These are phyloP conservation scores for Trichoderma pleuroti DNA, from an alignment of 2,329 filamentous ascomycete genomes.

Conservation along the genomic window DNA sequence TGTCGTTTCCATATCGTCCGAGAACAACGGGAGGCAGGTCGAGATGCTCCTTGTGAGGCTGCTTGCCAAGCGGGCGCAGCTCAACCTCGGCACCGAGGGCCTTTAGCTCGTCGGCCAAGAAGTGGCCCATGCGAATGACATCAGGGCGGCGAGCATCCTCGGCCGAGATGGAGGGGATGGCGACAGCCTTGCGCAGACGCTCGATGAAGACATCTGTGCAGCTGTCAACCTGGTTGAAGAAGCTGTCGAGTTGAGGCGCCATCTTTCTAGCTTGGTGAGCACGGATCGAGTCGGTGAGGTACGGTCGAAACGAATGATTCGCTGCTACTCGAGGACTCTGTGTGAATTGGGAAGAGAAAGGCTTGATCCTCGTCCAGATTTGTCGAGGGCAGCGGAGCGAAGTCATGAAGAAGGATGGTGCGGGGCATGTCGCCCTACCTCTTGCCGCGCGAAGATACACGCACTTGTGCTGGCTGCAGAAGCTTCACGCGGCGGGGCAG, in stretches of 20 bases:
- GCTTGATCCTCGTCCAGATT: slow-evolving; percentile 21
- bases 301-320: slow-evolving; percentile 34
- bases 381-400: slow-evolving; percentile 28
- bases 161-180: slow-evolving; percentile 92
- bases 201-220: slow-evolving; percentile 81
- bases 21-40: slow-evolving; percentile 91
- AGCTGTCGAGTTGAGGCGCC: slow-evolving; percentile 85
- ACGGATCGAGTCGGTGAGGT: slow-evolving; percentile 52
- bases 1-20: slow-evolving; percentile 86
- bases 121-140: slow-evolving; percentile 95
- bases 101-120: slow-evolving; percentile 78
- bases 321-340: not conserved
- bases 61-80: slow-evolving; percentile 81
- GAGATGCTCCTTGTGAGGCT: slow-evolving; percentile 85
- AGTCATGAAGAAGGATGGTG: slow-evolving; percentile 37
- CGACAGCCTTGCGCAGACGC: slow-evolving; percentile 84
- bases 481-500: slow-evolving; percentile 18
- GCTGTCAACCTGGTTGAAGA: slow-evolving; percentile 87
- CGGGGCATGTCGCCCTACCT: slow-evolving; percentile 43
- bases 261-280: slow-evolving; percentile 68
- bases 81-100: slow-evolving; percentile 82
- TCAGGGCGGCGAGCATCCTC: slow-evolving; percentile 85
- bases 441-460: slow-evolving; percentile 22
- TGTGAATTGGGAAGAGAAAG: slow-evolving; percentile 23
- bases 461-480: slow-evolving; percentile 8